Percentiles rank a stretch among this genome's conserved stretches.
These are phyloP conservation scores for Bombardia bombarda DNA, from an alignment of 495 filamentous ascomycete genomes.

Conservation along the genomic window DNA sequence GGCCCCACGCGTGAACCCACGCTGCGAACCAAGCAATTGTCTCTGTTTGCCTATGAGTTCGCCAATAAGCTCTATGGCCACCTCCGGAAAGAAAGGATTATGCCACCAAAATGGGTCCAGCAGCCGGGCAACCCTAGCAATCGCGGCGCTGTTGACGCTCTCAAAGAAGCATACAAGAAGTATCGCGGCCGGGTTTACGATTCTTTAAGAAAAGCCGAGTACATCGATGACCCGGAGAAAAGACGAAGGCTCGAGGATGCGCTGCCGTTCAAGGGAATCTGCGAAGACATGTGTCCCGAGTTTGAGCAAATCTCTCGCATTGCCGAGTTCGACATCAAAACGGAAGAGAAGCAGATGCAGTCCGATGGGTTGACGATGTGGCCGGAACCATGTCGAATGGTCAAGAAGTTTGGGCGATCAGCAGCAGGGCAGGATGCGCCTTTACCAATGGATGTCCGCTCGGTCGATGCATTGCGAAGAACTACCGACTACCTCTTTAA, in stretches of 20 bases:
- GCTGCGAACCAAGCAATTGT: constrained; percentile 20
- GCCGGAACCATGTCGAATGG: constrained; percentile 34
- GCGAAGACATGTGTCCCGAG: constrained; percentile 89
- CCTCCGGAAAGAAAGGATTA: constrained; percentile 33
- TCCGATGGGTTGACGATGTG: constrained; percentile 30
- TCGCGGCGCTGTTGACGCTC: constrained; percentile 31
- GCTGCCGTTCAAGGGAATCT: constrained; percentile 81
- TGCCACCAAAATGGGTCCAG: constrained; percentile 36
- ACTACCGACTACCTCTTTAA: constrained; percentile 79
- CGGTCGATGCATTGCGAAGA: constrained; percentile 61
- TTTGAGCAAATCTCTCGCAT: constrained; percentile 79
- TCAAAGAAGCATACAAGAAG: constrained; percentile 46
- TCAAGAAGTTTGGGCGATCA: constrained; percentile 85
- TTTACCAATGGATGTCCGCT: constrained; percentile 85
- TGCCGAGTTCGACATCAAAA: constrained; percentile 50
- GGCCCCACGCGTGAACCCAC: constrained; percentile 9
- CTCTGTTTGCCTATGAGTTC: constrained; percentile 25
- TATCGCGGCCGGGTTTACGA: constrained; percentile 61
- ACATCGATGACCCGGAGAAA: constrained; percentile 85
- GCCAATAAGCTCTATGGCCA: constrained; percentile 33
- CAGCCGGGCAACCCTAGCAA: constrained; percentile 33
- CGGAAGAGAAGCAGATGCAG: constrained; percentile 37
- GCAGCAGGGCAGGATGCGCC: constrained; percentile 89
- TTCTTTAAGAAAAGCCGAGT: constrained; percentile 60
- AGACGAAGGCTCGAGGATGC: constrained; percentile 73